Percentiles rank a stretch among this genome's conserved stretches.
These are phyloP conservation scores for Capsicum chinense DNA, from an alignment of 257 asterid genomes.

Conservation along the genomic window DNA sequence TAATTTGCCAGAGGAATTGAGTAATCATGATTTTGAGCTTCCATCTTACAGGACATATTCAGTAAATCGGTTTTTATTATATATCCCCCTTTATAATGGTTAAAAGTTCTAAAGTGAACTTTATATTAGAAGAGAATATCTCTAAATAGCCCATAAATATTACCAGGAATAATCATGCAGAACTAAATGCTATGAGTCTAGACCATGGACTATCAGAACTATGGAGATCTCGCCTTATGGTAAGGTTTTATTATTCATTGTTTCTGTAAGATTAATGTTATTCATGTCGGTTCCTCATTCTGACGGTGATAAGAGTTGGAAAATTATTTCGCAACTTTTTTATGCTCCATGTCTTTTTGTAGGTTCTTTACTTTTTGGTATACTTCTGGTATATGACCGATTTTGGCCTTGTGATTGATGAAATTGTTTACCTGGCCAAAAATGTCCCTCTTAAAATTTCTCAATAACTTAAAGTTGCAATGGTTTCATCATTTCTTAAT, in stretches of 20 bases:
- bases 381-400: background rate
- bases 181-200: slow-evolving; percentile 42
- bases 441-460: background rate
- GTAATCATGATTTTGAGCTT: slow-evolving; percentile 57
- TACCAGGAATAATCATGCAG: slow-evolving; percentile 48
- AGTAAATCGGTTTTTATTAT: slow-evolving; percentile 28
- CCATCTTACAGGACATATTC: slow-evolving; percentile 57
- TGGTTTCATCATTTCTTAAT: slow-evolving; percentile 1
- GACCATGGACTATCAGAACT: slow-evolving; percentile 55
- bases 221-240: slow-evolving; percentile 78
- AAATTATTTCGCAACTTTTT: background rate
- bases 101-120: background rate
- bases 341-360: background rate
- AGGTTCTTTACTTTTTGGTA: slow-evolving; percentile 9
- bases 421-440: background rate
- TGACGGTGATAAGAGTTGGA: background rate
- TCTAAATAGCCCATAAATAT: slow-evolving; percentile 36
- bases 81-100: slow-evolving; percentile 21
- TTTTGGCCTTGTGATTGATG: background rate
- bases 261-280: background rate
- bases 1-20: slow-evolving; percentile 44
- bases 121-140: slow-evolving; percentile 25
- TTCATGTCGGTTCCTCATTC: slow-evolving; percentile 3
- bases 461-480: background rate
- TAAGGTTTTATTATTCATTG: slow-evolving; percentile 38